Percentiles rank a stretch among this genome's conserved stretches.
Evolutionary conservation across 768 basidiomycete genomes (phyloP).

Genomic region (Lactarius sp.): DNA sequence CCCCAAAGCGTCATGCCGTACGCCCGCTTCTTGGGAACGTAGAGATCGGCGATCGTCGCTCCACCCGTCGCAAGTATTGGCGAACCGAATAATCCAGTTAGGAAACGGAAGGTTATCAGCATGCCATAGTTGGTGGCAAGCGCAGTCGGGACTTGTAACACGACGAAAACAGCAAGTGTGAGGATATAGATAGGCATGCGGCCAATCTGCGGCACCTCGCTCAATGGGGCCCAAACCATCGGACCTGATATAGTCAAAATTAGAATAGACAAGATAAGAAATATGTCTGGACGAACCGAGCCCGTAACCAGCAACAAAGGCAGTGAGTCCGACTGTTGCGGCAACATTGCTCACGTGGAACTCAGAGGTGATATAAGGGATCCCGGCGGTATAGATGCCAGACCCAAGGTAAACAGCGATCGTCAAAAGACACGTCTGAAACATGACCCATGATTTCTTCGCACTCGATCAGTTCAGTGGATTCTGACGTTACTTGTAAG

Average conservation of each 20-base stretch:
- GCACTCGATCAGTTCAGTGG: constrained; percentile 32
- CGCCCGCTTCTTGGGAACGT: constrained; percentile 27
- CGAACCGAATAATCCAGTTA: constrained; percentile 34
- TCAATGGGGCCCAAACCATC: constrained; percentile 33
- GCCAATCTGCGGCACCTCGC: constrained; percentile 34
- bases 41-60: constrained; percentile 31
- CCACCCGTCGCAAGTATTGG: constrained; percentile 35
- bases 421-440: constrained; percentile 34
- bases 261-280: background rate
- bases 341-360: constrained; percentile 32
- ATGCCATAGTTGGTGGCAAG: constrained; percentile 32
- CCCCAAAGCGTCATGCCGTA: constrained; percentile 31
- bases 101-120: constrained; percentile 34
- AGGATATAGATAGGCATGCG: constrained; percentile 35
- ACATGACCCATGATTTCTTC: constrained; percentile 33
- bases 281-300: constrained; percentile 21
- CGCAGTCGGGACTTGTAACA: constrained; percentile 35
- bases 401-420: constrained; percentile 36
- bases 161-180: constrained; percentile 33
- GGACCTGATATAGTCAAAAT: constrained; percentile 24
- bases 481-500: background rate
- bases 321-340: constrained; percentile 32
- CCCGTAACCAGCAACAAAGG: constrained; percentile 30
- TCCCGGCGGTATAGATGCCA: constrained; percentile 33
- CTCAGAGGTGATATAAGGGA: constrained; percentile 28